Conservation (phyloP, 2,329 filamentous ascomycete genomes). For the Ceratocystiopsis sp. region DNA sequence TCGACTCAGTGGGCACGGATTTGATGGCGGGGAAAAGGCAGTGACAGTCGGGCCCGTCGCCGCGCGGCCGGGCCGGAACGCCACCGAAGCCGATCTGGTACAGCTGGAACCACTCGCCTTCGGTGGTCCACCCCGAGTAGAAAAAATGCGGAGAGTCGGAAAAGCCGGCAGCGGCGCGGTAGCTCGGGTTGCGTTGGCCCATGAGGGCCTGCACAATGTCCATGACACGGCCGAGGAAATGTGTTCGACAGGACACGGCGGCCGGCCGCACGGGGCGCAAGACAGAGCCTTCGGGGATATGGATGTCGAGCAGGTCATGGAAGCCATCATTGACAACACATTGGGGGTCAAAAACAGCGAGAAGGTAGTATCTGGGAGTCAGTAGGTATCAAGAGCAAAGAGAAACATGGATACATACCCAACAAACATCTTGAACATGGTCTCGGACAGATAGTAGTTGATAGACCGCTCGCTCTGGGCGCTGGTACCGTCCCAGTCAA, state of each 20-base stretch:
- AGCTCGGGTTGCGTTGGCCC: conserved; percentile 26
- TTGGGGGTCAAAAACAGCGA: conserved; percentile 29
- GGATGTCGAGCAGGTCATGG: conserved; percentile 29
- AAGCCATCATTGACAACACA: conserved; percentile 33
- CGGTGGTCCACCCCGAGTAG: conserved; percentile 30
- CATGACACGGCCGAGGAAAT: conserved; percentile 28
- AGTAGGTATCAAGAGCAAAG: too few species aligned
- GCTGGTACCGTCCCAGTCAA: conserved; percentile 31
- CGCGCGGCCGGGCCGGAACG: conserved; percentile 27
- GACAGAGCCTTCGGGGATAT: conserved; percentile 26
- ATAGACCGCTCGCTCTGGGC: conserved; percentile 27
- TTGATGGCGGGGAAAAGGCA: conserved; percentile 33
- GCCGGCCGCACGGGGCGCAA: conserved; percentile 28
- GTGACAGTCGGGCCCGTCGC: conserved; percentile 29
- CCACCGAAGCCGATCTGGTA: conserved; percentile 34
- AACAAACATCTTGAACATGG: conserved; percentile 35
- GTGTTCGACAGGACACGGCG: conserved; percentile 28
- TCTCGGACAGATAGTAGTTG: conserved; percentile 30
- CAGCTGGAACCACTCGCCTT: conserved; percentile 29
- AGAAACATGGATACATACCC: conserved; percentile 17
- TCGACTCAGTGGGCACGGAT: conserved; percentile 29
- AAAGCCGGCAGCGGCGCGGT: conserved; percentile 31
- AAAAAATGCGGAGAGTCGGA: conserved; percentile 32
- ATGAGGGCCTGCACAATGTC: conserved; percentile 33
- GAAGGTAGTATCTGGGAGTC: conserved; percentile 20